phyloP scores from a whole-genome alignment of 106 monocot genomes.

The Apostasia shenzhenica region DNA sequence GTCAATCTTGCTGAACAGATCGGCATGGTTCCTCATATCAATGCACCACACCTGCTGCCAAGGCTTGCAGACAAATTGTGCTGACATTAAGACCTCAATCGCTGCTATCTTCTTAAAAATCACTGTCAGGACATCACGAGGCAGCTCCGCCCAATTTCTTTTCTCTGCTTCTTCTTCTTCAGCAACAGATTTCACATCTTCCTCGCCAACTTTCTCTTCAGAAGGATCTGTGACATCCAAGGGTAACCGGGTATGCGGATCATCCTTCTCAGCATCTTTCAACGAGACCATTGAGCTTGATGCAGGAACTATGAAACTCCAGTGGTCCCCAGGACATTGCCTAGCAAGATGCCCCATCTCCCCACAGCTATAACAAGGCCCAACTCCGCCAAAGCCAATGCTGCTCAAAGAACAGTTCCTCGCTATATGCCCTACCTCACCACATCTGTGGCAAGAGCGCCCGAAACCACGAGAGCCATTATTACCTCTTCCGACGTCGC shows the following conservation, averaged over 20 bases:
- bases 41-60: conserved; percentile 19
- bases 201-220: not conserved
- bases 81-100: conserved; percentile 15
- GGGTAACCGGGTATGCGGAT: no score
- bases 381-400: conserved; percentile 6
- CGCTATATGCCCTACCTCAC: conserved; percentile 21
- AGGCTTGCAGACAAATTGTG: conserved; percentile 21
- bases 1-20: not conserved
- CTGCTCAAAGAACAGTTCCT: conserved; percentile 6
- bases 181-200: not conserved
- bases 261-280: no score
- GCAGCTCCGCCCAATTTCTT: conserved; percentile 32
- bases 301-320: no score
- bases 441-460: conserved; percentile 24
- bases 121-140: conserved; percentile 11
- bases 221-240: no score
- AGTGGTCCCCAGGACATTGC: conserved; percentile 5
- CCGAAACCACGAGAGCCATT: conserved; percentile 8
- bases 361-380: conserved; percentile 29
- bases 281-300: no score
- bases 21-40: conserved; percentile 3
- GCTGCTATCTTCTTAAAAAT: conserved; percentile 23
- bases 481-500: not conserved
- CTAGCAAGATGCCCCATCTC: conserved; percentile 19
- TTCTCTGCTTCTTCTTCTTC: not conserved